Evolutionary conservation across 176 grass and related monocot genomes (phyloP).

Genomic region (Avena atlantica): DNA sequence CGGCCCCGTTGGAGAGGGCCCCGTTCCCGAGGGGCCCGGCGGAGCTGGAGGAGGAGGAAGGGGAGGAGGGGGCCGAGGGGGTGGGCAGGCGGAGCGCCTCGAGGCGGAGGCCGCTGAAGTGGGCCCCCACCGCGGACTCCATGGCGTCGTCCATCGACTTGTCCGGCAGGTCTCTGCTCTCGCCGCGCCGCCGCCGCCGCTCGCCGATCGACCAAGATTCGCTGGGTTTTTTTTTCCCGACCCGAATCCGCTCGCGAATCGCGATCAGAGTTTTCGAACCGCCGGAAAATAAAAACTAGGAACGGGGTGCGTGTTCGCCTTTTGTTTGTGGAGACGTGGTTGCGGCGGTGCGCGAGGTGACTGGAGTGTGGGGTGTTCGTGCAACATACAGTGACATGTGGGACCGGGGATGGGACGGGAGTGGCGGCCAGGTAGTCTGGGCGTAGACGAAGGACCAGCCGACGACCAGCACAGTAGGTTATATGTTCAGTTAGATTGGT

Average conservation of each 20-base stretch:
- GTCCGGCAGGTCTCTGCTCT: conserved; percentile 49
- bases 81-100: conserved; percentile 65
- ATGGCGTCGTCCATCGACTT: conserved; percentile 82
- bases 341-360: not conserved
- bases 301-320: no score
- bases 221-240: conserved; percentile 23
- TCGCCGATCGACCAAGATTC: conserved; percentile 30
- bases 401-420: not conserved
- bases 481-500: no score
- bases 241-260: not conserved
- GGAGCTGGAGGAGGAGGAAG: conserved; percentile 44
- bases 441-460: no score
- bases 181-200: conserved; percentile 4
- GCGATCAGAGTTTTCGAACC: not conserved
- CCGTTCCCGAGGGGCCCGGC: conserved; percentile 35
- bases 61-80: conserved; percentile 69
- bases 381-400: not conserved
- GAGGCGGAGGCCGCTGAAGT: conserved; percentile 96
- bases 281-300: not conserved
- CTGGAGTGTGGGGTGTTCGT: not conserved
- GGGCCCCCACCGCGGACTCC: conserved; percentile 75
- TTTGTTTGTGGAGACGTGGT: no score
- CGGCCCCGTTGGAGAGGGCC: conserved; percentile 31
- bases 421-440: not conserved
- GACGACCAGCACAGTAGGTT: no score